phyloP scores from a whole-genome alignment of 257 asterid genomes.

The Fraxinus cuspidata region DNA sequence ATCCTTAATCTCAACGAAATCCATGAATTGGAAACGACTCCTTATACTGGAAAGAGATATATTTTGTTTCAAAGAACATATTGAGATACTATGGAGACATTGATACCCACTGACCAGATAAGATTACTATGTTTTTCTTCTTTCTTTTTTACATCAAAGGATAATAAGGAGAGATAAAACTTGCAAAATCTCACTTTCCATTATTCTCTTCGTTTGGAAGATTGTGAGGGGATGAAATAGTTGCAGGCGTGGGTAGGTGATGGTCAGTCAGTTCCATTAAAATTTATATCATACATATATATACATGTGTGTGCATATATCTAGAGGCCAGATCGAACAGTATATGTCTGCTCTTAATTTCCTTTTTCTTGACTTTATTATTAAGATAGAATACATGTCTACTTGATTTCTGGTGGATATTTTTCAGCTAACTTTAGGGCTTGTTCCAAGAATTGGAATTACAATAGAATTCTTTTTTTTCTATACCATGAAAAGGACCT shows the following conservation, averaged over 20 bases:
- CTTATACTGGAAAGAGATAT: slow-evolving; percentile 16
- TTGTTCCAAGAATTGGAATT: slow-evolving; percentile 39
- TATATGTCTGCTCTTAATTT: neutral
- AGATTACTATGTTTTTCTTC: neutral
- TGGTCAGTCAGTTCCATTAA: slow-evolving; percentile 57
- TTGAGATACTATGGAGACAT: slow-evolving; percentile 25
- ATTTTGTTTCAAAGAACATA: slow-evolving; percentile 30
- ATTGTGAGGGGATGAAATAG: slow-evolving; percentile 49
- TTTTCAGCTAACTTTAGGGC: slow-evolving; percentile 37
- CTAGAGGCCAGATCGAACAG: neutral
- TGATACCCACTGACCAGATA: slow-evolving; percentile 55
- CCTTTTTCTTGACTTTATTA: slow-evolving; percentile 38
- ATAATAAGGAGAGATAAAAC: slow-evolving; percentile 31
- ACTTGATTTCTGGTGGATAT: slow-evolving; percentile 27
- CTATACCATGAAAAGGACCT: slow-evolving; percentile 63
- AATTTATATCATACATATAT: neutral
- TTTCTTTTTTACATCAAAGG: slow-evolving; percentile 1
- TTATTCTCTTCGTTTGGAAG: slow-evolving; percentile 80
- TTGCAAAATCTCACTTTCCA: slow-evolving; percentile 70
- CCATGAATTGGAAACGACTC: slow-evolving; percentile 36
- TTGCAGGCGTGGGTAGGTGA: slow-evolving; percentile 48
- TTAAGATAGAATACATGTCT: slow-evolving; percentile 37
- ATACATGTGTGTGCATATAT: no score
- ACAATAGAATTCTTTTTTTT: slow-evolving; percentile 46
- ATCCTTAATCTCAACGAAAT: slow-evolving; percentile 12